Conservation (phyloP, 179 eudicot genomes). For the Drosera spatulata region DNA sequence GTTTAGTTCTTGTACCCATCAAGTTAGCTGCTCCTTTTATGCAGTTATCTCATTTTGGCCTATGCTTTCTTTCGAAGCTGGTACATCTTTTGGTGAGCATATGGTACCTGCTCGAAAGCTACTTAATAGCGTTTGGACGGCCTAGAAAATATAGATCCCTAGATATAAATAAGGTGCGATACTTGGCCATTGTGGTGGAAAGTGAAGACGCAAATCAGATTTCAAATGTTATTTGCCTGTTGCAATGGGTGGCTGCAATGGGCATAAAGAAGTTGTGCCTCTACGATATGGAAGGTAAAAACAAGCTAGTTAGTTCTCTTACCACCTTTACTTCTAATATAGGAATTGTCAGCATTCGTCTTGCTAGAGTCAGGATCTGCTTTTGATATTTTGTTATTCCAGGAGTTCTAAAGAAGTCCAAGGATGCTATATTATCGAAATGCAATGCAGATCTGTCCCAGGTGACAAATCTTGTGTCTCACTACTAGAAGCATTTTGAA, state of each 20-base stretch:
- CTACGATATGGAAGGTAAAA: constrained; percentile 72
- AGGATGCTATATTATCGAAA: constrained; percentile 38
- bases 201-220: constrained; percentile 66
- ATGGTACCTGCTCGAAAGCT: constrained; percentile 59
- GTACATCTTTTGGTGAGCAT: constrained; percentile 45
- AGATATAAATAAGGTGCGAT: constrained; percentile 44
- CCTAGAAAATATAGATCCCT: constrained; percentile 33
- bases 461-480: constrained; percentile 24
- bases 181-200: constrained; percentile 75
- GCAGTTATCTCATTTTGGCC: constrained; percentile 43
- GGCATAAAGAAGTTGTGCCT: constrained; percentile 76
- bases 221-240: constrained; percentile 47
- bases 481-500: background rate
- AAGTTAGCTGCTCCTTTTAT: constrained; percentile 3
- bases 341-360: no score
- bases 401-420: constrained; percentile 80
- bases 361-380: no score
- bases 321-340: no score
- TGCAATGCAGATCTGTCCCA: constrained; percentile 33
- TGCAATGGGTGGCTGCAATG: constrained; percentile 51
- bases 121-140: constrained; percentile 35
- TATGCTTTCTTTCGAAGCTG: constrained; percentile 36
- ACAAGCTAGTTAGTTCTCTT: no score
- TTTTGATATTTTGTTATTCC: constrained; percentile 1
- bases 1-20: no score